Evolutionary conservation across 2,329 filamentous ascomycete species (phyloP), one percentile per base, ranked within the genome.

Genomic region (Alternaria dauci): DNA sequence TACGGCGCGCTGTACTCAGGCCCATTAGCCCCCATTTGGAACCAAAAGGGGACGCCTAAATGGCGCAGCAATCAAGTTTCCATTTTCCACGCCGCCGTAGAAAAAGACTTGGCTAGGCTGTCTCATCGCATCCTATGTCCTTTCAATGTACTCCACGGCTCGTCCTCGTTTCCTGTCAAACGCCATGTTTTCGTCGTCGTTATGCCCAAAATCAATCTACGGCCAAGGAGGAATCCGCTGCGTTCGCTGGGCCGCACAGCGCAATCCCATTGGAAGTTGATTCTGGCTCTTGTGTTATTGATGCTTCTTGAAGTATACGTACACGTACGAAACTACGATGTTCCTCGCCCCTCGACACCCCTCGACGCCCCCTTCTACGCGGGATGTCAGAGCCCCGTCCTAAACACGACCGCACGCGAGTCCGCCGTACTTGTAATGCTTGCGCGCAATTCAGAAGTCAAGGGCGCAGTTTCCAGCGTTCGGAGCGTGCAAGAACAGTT

Each of bases 341-440:
- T 65, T 42, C 25, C 39, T 3, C 60, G 58, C 14, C 60, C 64
- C 5, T 23, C 53, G n/a, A 43, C 30, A n/a, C 25, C 58, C 9
- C 55, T 67, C 41, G 64, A 68, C 30, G 39, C 59, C 9, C 62
- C 59, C 12, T 68, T 68, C 32, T 46, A 65, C 41, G 54, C 55
- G 8, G 55, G 57, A 53, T 68, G 61, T 32, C 63, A 65, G 14
- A 25, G 48, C 12, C 61, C 60, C 30, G 25, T 48, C 7, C 34
- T 54, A 1, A 66, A 61, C 1, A 58, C 32, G 7, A 48, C 58
- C 4, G 87, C 90, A 68, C 91, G 93, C 73, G 94, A 96, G 77
- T 93, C 94, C 78, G 94, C 94, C 61, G 97, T 94, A 3, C 84
- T 98, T 60, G 85, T 97, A 67, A 91, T 93, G 23, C 87, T 98